A percentile compares a stretch with the other conserved stretches of the same genome.
Evolutionary conservation across 495 filamentous ascomycete species (phyloP).

Genomic region (Pyronema omphalodes): DNA sequence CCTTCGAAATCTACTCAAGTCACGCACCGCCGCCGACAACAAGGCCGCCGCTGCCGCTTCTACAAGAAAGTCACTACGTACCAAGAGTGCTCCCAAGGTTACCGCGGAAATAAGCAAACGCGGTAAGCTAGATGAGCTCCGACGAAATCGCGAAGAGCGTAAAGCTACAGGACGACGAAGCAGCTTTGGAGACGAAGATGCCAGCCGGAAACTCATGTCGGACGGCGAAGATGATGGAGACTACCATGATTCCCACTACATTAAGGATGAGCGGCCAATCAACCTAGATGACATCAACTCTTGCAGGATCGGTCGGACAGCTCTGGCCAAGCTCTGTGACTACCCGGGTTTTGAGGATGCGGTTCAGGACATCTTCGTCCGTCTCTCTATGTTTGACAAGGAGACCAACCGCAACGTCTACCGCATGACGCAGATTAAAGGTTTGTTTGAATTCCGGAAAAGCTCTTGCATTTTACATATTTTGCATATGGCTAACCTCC

Average conservation of each 20-base stretch:
- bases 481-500: slow-evolving; percentile 24
- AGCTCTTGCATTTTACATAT: background rate
- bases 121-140: slow-evolving; percentile 61
- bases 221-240: slow-evolving; percentile 52
- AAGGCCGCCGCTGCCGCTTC: slow-evolving; percentile 25
- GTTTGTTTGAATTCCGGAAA: slow-evolving; percentile 28
- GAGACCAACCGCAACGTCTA: slow-evolving; percentile 55
- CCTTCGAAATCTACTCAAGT: slow-evolving; percentile 61
- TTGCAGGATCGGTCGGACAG: slow-evolving; percentile 57
- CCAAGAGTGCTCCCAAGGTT: slow-evolving; percentile 24
- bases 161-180: slow-evolving; percentile 66
- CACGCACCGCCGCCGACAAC: slow-evolving; percentile 43
- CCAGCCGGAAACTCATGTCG: slow-evolving; percentile 62
- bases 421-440: slow-evolving; percentile 70
- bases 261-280: slow-evolving; percentile 25
- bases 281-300: slow-evolving; percentile 66
- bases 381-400: slow-evolving; percentile 59
- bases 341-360: slow-evolving; percentile 71
- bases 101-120: slow-evolving; percentile 45
- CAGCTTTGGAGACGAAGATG: slow-evolving; percentile 59
- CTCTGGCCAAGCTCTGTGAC: slow-evolving; percentile 75
- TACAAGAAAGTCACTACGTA: slow-evolving; percentile 16
- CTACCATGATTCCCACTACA: slow-evolving; percentile 44
- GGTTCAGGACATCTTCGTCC: slow-evolving; percentile 54
- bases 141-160: slow-evolving; percentile 42